These are phyloP conservation scores for Neonothopanus nambi DNA, from an alignment of 1,284 basidiomycete genomes.

Conservation along the genomic window DNA sequence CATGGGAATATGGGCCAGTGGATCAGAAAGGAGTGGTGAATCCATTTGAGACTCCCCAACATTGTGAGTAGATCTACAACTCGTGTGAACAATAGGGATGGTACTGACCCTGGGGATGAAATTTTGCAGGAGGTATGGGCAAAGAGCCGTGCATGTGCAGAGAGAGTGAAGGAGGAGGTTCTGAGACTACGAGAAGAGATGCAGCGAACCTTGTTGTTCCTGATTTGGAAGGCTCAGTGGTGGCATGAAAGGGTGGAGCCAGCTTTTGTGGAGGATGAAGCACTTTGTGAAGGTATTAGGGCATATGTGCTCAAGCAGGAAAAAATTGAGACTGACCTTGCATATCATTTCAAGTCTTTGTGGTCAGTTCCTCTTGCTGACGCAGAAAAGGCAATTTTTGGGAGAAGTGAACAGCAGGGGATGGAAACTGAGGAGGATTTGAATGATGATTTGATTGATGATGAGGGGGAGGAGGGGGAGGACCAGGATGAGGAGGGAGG, in stretches of 20 bases:
- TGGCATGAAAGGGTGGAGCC: background rate
- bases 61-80: too few relatives aligned
- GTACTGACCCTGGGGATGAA: background rate
- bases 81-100: background rate
- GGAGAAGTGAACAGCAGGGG: too few relatives aligned
- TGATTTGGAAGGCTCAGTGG: background rate
- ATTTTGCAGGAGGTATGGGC: conserved; percentile 9
- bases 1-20: too few relatives aligned
- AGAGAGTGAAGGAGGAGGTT: conserved; percentile 7
- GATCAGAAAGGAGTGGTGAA: too few relatives aligned
- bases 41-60: too few relatives aligned
- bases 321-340: background rate
- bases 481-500: too few relatives aligned
- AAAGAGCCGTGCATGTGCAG: conserved; percentile 8
- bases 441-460: too few relatives aligned
- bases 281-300: background rate
- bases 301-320: background rate
- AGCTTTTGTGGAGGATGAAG: background rate
- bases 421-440: too few relatives aligned
- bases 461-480: too few relatives aligned
- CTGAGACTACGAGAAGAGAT: conserved; percentile 7
- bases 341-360: background rate
- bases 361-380: background rate
- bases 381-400: too few relatives aligned
- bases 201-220: background rate